A percentile compares a stretch with the other conserved stretches of the same genome.
These are phyloP conservation scores for Fusarium aywerte DNA, from an alignment of 2,329 filamentous ascomycete species.

Conservation along the genomic window DNA sequence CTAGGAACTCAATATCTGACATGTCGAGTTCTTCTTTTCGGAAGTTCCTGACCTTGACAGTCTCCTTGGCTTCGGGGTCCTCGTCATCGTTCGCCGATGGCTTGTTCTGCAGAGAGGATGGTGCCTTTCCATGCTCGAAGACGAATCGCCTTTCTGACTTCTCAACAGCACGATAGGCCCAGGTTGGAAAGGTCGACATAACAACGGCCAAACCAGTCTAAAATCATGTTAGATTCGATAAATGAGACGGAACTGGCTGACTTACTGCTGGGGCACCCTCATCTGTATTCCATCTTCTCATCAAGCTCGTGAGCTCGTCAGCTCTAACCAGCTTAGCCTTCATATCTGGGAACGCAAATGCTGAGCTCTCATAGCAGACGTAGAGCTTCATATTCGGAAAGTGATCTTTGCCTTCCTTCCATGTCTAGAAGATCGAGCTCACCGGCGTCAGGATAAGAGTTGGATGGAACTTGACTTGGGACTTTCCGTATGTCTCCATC, in stretches of 20 bases:
- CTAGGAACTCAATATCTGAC: too few relatives aligned
- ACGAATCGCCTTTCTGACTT: background rate
- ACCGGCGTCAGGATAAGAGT: background rate
- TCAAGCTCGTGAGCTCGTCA: too few relatives aligned
- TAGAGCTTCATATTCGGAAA: background rate
- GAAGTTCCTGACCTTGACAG: too few relatives aligned
- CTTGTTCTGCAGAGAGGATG: too few relatives aligned
- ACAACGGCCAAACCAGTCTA: background rate
- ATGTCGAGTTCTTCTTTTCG: too few relatives aligned
- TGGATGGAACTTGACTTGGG: background rate
- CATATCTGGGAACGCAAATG: rapidly evolving
- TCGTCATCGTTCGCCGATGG: too few relatives aligned
- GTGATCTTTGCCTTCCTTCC: background rate
- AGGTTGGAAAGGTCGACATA: background rate
- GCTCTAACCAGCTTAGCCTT: background rate
- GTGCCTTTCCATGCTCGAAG: background rate
- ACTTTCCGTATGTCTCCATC: too few relatives aligned
- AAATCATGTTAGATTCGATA: background rate
- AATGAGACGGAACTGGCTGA: too few relatives aligned
- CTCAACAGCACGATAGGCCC: background rate
- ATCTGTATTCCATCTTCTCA: rapidly evolving
- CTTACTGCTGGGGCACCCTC: background rate
- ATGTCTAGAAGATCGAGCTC: background rate
- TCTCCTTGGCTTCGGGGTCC: too few relatives aligned
- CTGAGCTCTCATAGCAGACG: background rate